phyloP scores from a whole-genome alignment of 768 basidiomycete genomes.

The Xerocomus potaroensis region DNA sequence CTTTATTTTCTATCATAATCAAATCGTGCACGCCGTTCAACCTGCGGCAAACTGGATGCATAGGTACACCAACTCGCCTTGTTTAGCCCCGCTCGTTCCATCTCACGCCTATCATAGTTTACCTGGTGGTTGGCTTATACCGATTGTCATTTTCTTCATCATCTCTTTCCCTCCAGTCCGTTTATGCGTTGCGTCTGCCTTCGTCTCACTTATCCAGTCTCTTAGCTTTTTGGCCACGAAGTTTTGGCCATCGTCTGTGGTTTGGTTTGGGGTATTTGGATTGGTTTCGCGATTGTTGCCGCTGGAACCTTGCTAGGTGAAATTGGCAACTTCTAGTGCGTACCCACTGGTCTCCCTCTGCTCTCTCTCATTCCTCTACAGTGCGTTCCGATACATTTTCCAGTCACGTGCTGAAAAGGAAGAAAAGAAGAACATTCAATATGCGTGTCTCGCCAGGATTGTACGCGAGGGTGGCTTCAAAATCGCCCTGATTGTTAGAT shows the following conservation, averaged over 20 bases:
- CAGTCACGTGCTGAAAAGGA: slow-evolving; percentile 69
- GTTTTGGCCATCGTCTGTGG: slow-evolving; percentile 86
- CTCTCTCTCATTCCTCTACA: slow-evolving; percentile 27
- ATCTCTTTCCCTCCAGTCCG: slow-evolving; percentile 81
- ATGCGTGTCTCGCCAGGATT: slow-evolving; percentile 59
- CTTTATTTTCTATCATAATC: slow-evolving; percentile 57
- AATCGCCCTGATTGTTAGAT: slow-evolving; percentile 70
- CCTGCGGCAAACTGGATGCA: slow-evolving; percentile 47
- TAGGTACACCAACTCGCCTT: slow-evolving; percentile 22
- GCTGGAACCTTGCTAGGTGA: slow-evolving; percentile 84
- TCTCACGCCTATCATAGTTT: slow-evolving; percentile 34
- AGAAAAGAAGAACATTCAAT: slow-evolving; percentile 53
- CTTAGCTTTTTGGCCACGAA: slow-evolving; percentile 86
- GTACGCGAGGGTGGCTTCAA: slow-evolving; percentile 88
- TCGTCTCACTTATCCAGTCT: slow-evolving; percentile 3
- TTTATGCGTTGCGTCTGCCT: slow-evolving; percentile 2
- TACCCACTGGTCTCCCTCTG: slow-evolving; percentile 4
- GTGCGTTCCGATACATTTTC: slow-evolving; percentile 83
- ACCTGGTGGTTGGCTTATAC: slow-evolving; percentile 66
- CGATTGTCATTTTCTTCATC: slow-evolving; percentile 76
- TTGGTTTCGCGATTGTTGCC: slow-evolving; percentile 82
- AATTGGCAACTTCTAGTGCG: slow-evolving; percentile 83
- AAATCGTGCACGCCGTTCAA: slow-evolving; percentile 46
- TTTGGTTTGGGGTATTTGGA: slow-evolving; percentile 84
- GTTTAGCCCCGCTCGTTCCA: neutral